Conservation (phyloP, 345 rosid genomes). For the Viola odorata region DNA sequence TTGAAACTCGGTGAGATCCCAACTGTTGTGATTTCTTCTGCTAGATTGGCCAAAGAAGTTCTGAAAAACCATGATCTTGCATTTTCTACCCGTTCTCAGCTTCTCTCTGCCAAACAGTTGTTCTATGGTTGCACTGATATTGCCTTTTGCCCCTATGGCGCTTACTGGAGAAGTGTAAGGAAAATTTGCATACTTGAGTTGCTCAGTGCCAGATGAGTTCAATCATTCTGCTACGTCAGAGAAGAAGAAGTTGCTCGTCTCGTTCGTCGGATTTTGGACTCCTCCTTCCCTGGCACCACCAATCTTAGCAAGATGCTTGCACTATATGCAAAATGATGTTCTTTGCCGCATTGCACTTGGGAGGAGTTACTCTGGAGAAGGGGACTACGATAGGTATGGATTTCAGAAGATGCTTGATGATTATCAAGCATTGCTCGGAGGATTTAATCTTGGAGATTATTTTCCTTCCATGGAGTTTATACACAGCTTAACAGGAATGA, state of each 20-base stretch:
- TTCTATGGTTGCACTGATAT: conserved; percentile 22
- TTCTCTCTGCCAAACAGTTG: conserved; percentile 17
- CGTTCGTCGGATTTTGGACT: conserved; percentile 8
- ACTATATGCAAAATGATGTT: conserved; percentile 18
- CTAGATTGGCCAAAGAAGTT: conserved; percentile 18
- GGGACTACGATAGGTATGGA: conserved; percentile 33
- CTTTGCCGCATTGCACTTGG: conserved; percentile 21
- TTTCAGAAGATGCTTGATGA: conserved; percentile 48
- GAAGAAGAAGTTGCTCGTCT: conserved; percentile 21
- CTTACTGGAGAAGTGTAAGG: conserved; percentile 23
- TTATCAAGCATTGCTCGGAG: conserved; percentile 22
- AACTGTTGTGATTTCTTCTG: conserved; percentile 17
- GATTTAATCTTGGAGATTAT: conserved; percentile 22
- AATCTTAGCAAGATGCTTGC: conserved; percentile 17
- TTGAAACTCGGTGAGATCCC: conserved; percentile 23
- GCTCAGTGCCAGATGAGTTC: conserved; percentile 18
- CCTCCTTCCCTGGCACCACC: conserved; percentile 11
- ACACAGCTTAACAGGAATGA: conserved; percentile 20
- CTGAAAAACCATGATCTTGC: conserved; percentile 24
- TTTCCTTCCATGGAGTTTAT: conserved; percentile 24
- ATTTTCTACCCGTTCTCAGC: conserved; percentile 15
- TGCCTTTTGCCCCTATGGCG: conserved; percentile 19
- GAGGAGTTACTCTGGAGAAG: conserved; percentile 11
- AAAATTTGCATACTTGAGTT: conserved; percentile 23
- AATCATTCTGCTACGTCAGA: conserved; percentile 7